A percentile compares a stretch with the other conserved stretches of the same genome.
phyloP scores from a whole-genome alignment of 768 basidiomycete genomes.

The Leccinum disarticulatum region DNA sequence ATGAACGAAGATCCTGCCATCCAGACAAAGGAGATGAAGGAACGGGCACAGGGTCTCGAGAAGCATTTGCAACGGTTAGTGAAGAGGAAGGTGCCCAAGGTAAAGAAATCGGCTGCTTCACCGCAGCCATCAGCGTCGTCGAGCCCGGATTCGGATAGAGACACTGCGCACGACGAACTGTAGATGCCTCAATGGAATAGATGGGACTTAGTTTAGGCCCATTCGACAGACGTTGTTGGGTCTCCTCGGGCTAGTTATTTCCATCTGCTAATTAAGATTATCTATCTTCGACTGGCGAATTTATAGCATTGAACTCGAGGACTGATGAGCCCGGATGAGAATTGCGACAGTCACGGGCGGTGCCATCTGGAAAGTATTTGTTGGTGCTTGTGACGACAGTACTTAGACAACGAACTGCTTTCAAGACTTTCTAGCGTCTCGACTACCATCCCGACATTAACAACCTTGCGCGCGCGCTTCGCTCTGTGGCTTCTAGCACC shows the following conservation, averaged over 20 bases:
- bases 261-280: not conserved
- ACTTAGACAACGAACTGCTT: conserved; percentile 5
- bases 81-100: conserved; percentile 68
- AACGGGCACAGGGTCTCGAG: conserved; percentile 78
- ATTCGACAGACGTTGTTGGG: not conserved
- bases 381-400: conserved; percentile 19
- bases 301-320: not conserved
- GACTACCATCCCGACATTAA: not conserved
- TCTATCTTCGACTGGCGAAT: not conserved
- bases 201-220: not conserved
- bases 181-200: conserved; percentile 24
- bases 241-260: not conserved
- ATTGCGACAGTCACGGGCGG: not conserved
- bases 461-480: conserved; percentile 2
- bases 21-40: conserved; percentile 81
- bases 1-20: conserved; percentile 84
- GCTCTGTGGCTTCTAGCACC: conserved; percentile 7
- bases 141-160: conserved; percentile 21
- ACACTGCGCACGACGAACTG: conserved; percentile 30
- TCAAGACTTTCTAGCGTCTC: not conserved
- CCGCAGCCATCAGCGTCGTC: conserved; percentile 16
- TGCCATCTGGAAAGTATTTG: conserved; percentile 18
- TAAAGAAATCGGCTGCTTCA: conserved; percentile 43
- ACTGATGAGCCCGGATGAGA: not conserved
- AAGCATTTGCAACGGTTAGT: conserved; percentile 65